Evolutionary conservation across 345 rosid species (phyloP).

Genomic region (Hibiscus trionum): DNA sequence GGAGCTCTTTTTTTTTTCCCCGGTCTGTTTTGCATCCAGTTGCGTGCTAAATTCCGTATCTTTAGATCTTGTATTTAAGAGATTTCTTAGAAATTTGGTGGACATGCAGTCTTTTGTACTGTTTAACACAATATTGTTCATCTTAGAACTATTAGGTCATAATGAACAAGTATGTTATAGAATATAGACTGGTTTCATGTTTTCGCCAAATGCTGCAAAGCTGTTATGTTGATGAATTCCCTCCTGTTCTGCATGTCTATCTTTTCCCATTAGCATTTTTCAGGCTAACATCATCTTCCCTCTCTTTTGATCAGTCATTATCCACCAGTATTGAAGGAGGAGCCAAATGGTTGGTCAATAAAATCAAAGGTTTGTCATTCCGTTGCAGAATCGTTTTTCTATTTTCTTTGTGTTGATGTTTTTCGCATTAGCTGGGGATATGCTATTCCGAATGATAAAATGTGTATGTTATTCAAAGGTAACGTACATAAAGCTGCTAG

Average conservation of each 20-base stretch:
- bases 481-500: not conserved
- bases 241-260: not conserved
- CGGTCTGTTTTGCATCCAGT: not conserved
- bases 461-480: not conserved
- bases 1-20: not conserved
- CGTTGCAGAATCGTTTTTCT: not conserved
- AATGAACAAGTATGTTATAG: not conserved
- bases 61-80: not conserved
- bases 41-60: not conserved
- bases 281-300: not conserved
- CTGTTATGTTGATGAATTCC: not conserved
- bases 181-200: not conserved
- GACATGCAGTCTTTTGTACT: not conserved
- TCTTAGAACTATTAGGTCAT: not conserved
- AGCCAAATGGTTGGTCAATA: slow-evolving; percentile 88
- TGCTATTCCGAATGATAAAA: not conserved
- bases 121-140: not conserved
- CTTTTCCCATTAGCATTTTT: not conserved
- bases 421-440: no score
- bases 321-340: slow-evolving; percentile 69
- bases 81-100: not conserved
- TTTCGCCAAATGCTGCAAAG: not conserved
- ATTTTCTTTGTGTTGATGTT: not conserved
- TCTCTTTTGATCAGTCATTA: not conserved
- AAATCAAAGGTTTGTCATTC: slow-evolving; percentile 55